Base-by-base conservation (phyloP, 2,329 filamentous ascomycete genomes). In the Alternaria burnsii region DNA sequence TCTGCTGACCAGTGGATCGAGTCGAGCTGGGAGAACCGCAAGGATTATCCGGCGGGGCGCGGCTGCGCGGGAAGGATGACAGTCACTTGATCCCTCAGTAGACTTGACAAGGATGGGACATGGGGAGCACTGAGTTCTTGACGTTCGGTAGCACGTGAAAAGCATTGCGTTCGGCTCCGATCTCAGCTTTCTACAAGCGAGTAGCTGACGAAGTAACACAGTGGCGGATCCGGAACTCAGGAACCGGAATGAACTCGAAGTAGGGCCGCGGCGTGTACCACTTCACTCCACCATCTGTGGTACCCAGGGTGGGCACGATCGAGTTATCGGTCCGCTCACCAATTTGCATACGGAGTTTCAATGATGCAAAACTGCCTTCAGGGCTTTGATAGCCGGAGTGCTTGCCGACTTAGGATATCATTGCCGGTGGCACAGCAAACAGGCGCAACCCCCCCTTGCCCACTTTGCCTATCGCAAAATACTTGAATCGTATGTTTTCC, bases 11-110 rank as follows among this genome's bases (percentile, higher is more conserved):
- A 66, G 65, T 65, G 64, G 67, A 64, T 59, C 55, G 52, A 52
- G 56, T 59, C 56, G 52, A 52, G 55, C 61, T 57, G 65, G 58
- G 55, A 59, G 58, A 61, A 41, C 59, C 67, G 58, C 69, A 66
- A 66, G 71, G 69, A 59, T 69, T 28, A 55, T 57, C 59, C 59
- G 59, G 62, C 61, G 68, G 72, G 68, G 66, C 59, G 61, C 65
- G 70, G 67, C 58, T 66, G 63, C 52, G 66, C 74, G 73, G 74
- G 73, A 76, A 76, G 74, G 73, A 77, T 73, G 70, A 56, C 52
- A 62, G 63, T 70, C 67, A 70, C 61, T 69, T 68, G 68, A 69
- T 68, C 58, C 60, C 66, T 64, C 58, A 43, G 38, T 57, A n/a
- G 24, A 43, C 26, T 24, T 46, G 41, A 28, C 47, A 53, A 50